phyloP scores from a whole-genome alignment of 768 basidiomycete genomes.

The Epithele typhae region DNA sequence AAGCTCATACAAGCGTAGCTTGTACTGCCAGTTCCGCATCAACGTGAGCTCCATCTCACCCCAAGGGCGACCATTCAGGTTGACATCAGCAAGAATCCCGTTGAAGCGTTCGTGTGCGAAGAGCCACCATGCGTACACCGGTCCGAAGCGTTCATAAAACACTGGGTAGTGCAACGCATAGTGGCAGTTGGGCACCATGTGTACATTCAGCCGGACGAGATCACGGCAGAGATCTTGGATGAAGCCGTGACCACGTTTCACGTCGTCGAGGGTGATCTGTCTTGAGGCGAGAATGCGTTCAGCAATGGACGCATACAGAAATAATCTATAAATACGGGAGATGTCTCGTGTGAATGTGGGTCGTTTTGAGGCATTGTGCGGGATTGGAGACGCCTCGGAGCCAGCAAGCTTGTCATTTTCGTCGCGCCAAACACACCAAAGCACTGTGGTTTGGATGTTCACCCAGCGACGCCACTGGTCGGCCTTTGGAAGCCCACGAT shows the following conservation, averaged over 20 bases:
- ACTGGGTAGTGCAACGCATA: constrained; percentile 5
- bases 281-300: constrained; percentile 1
- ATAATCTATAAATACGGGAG: not conserved
- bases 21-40: not conserved
- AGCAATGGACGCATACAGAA: not conserved
- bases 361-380: not conserved
- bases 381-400: not conserved
- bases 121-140: constrained; percentile 7
- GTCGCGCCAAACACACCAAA: not conserved
- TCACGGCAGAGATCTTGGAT: not conserved
- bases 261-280: not conserved
- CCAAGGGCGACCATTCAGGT: not conserved
- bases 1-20: not conserved
- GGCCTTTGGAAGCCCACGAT: no score
- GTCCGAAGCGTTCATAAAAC: constrained; percentile 1
- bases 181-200: constrained; percentile 1
- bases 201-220: not conserved
- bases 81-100: not conserved
- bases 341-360: not conserved
- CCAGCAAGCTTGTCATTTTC: not conserved
- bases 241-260: not conserved
- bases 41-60: constrained; percentile 7
- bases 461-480: not conserved
- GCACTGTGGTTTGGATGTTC: not conserved
- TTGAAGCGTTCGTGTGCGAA: constrained; percentile 9